Evolutionary conservation across 768 basidiomycete species (phyloP), one percentile per base, ranked within the genome.

Genomic region (Boletus subparvulus): DNA sequence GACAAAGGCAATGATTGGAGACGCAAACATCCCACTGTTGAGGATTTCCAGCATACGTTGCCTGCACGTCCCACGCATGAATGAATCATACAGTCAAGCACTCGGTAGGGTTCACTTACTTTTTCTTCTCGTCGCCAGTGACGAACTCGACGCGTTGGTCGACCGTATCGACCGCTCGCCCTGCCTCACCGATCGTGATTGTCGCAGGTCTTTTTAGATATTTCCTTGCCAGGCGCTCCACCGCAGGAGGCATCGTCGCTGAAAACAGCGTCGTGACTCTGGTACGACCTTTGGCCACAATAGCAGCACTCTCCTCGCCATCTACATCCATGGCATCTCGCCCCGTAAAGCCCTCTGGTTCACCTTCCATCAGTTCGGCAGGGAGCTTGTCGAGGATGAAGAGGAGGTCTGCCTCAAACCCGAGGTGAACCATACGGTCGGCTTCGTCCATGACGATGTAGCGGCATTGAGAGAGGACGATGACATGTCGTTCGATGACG

Each of bases 401-500:
- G 26, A 90, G 93, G 45, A 99, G 75, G 70, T 97, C 95, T 16
- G 82, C 84, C 73, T 99, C 97, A 70, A 99, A 99, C 16, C 97
- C 97, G 32, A 98, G 85, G 67, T 95, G 87, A 59, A 99, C 95
- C 97, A 99, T 98, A 50, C 97, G 85, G 72, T 99, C 97, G 16
- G 97, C 97, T 79, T 99, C 97, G 71, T 99, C 97, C 97, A 99
- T 97, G 62, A 99, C 96, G 56, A 99, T 88, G 68, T 99, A 98
- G 3, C 93, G 92, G 73, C 97, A 98, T 73, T 99, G 97, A 8
- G 91, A 90, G 43, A 99, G 82, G 19, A 99, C 97, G 42, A 99
- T 80, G 45, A 98, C 93, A 71, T 90, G 92, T 21, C 94, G 86
- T 75, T 99, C 96, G 58, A 99, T 88, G 53, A 98, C 93, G 69